Evolutionary conservation across 2,329 filamentous ascomycete species (phyloP), one percentile per base, ranked within the genome.

Genomic region (Hawksworthiomyces lignivorus): DNA sequence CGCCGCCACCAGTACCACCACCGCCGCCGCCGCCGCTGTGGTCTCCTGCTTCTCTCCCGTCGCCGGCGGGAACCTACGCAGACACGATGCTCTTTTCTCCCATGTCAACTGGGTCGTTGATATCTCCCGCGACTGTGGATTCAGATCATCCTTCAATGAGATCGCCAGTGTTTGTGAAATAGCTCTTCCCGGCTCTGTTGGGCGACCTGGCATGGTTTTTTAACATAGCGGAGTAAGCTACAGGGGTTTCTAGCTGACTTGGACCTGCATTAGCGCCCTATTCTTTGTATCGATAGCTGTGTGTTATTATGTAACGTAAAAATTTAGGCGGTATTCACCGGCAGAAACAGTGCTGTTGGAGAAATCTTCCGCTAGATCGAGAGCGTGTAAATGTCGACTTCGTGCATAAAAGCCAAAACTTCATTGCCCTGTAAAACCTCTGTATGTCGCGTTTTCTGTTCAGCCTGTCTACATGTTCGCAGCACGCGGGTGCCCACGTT

Each of bases 391-490:
- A n/a, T n/a, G n/a, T n/a, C n/a, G n/a, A n/a, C n/a, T n/a, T n/a
- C n/a, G n/a, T n/a, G n/a, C n/a, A n/a, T n/a, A n/a, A n/a, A n/a
- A n/a, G n/a, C n/a, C n/a, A n/a, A n/a, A n/a, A n/a, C n/a, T n/a
- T n/a, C n/a, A n/a, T n/a, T n/a, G n/a, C n/a, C n/a, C n/a, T n/a
- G n/a, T n/a, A n/a, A n/a, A n/a, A n/a, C n/a, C n/a, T n/a, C n/a
- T n/a, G n/a, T n/a, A n/a, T n/a, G 24, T 12, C 24, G 24, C 8
- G 24, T 26, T 12, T 26, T 26, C 2, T 26, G 24, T 12, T 12
- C 24, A 14, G 5, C 28, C 19, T 15, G 12, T 22, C 44, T 36
- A 36, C 36, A 47, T 47, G 45, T 41, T 44, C 14, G 20, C 32
- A n/a, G 15, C 26, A 21, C 35, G 37, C 12, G 31, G 43, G 8